phyloP scores from a whole-genome alignment of 2,329 filamentous ascomycete species.

The Aspergillus aculeatinus region DNA sequence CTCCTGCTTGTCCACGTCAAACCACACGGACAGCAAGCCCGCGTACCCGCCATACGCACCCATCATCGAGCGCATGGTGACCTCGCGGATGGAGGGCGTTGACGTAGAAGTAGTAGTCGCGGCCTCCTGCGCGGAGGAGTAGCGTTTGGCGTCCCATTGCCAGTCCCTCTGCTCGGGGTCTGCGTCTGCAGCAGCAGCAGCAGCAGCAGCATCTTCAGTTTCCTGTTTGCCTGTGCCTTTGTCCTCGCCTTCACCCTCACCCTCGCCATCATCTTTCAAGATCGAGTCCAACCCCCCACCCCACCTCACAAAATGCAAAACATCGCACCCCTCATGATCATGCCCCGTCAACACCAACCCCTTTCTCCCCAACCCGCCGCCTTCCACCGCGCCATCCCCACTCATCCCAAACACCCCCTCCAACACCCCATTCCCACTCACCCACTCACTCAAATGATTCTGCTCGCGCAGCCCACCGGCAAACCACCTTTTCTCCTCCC shows the following conservation, averaged over 20 bases:
- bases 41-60: slow-evolving; percentile 91
- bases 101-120: not conserved
- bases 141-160: slow-evolving; percentile 40
- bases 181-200: not conserved
- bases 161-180: slow-evolving; percentile 13
- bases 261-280: not conserved
- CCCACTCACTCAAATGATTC: slow-evolving; percentile 76
- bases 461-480: slow-evolving; percentile 69
- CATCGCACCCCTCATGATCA: slow-evolving; percentile 92
- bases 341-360: slow-evolving; percentile 89
- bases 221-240: slow-evolving; percentile 19
- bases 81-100: slow-evolving; percentile 65
- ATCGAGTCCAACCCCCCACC: slow-evolving; percentile 50
- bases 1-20: slow-evolving; percentile 65
- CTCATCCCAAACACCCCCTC: slow-evolving; percentile 81
- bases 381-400: slow-evolving; percentile 58
- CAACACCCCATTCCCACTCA: slow-evolving; percentile 69
- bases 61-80: slow-evolving; percentile 98
- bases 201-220: not conserved
- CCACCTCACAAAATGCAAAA: slow-evolving; percentile 76
- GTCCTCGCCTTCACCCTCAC: slow-evolving; percentile 13
- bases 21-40: slow-evolving; percentile 86
- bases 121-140: slow-evolving; percentile 9
- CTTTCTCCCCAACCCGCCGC: slow-evolving; percentile 63
- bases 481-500: slow-evolving; percentile 36